Conservation (phyloP, 306 rosid species). For the Hippophae gyantsensis region DNA sequence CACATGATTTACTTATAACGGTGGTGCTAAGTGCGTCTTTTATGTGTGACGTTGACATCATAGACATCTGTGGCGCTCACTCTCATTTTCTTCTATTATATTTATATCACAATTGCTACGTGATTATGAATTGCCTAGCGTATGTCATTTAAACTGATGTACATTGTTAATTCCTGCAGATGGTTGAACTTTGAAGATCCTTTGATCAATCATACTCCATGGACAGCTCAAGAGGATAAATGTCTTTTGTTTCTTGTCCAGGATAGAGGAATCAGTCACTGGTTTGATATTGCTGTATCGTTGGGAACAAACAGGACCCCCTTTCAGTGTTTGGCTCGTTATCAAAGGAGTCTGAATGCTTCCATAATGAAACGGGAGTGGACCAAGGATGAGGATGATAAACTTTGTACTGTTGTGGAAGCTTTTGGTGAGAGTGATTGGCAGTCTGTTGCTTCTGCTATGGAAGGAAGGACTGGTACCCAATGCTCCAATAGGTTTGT, state of each 20-base stretch:
- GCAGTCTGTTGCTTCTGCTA: conserved; percentile 77
- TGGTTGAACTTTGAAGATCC: conserved; percentile 97
- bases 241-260: conserved; percentile 51
- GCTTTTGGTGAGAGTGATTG: conserved; percentile 53
- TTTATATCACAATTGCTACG: conserved; percentile 7
- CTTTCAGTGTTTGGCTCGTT: conserved; percentile 84
- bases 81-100: conserved; percentile 1
- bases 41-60: conserved; percentile 47
- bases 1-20: conserved; percentile 31
- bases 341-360: conserved; percentile 86
- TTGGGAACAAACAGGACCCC: conserved; percentile 80
- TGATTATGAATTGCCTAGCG: conserved; percentile 10
- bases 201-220: conserved; percentile 55
- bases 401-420: conserved; percentile 63
- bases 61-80: conserved; percentile 42
- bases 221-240: conserved; percentile 68
- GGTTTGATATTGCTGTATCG: conserved; percentile 60
- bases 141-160: conserved; percentile 11
- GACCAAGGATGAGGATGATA: conserved; percentile 87
- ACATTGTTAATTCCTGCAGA: conserved; percentile 34
- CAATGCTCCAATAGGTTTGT: conserved; percentile 97
- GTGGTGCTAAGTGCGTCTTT: conserved; percentile 45
- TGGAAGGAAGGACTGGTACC: conserved; percentile 82
- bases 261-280: conserved; percentile 57
- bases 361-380: conserved; percentile 74